Evolutionary conservation across 345 rosid species (phyloP).

Genomic region (Garcia nutans): DNA sequence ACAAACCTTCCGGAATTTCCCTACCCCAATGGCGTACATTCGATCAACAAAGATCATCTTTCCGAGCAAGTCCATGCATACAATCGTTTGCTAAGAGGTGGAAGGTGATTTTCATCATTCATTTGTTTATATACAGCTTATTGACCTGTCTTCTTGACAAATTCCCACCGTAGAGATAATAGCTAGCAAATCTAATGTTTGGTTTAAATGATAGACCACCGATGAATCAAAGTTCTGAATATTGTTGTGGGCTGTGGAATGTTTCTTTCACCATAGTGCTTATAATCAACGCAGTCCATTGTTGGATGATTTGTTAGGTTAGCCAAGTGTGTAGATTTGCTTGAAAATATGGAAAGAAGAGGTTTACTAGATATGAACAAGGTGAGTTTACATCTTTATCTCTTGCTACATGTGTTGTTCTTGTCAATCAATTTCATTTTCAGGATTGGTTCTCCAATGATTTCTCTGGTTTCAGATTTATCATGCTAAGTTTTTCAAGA

Average conservation of each 20-base stretch:
- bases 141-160: slow-evolving; percentile 2
- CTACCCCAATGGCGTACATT: slow-evolving; percentile 34
- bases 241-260: not conserved
- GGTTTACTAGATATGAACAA: slow-evolving; percentile 76
- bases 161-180: not conserved
- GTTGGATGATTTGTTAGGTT: slow-evolving; percentile 44
- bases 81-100: slow-evolving; percentile 54
- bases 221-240: not conserved
- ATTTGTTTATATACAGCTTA: not conserved
- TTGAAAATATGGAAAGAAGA: slow-evolving; percentile 66
- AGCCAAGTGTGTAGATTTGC: slow-evolving; percentile 65
- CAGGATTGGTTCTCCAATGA: slow-evolving; percentile 8
- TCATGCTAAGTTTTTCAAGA: slow-evolving; percentile 73
- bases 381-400: slow-evolving; percentile 37
- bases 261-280: not conserved
- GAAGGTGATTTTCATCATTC: slow-evolving; percentile 54
- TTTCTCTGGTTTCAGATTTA: slow-evolving; percentile 52
- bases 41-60: slow-evolving; percentile 34
- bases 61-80: slow-evolving; percentile 42
- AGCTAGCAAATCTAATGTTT: not conserved
- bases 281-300: slow-evolving; percentile 3
- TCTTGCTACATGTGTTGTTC: slow-evolving; percentile 15
- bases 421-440: not conserved
- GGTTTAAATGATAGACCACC: not conserved
- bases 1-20: slow-evolving; percentile 34